Percentiles rank a stretch among this genome's conserved stretches.
Conservation (phyloP, 2,329 filamentous ascomycete species). For the Nigrospora oryzae region DNA sequence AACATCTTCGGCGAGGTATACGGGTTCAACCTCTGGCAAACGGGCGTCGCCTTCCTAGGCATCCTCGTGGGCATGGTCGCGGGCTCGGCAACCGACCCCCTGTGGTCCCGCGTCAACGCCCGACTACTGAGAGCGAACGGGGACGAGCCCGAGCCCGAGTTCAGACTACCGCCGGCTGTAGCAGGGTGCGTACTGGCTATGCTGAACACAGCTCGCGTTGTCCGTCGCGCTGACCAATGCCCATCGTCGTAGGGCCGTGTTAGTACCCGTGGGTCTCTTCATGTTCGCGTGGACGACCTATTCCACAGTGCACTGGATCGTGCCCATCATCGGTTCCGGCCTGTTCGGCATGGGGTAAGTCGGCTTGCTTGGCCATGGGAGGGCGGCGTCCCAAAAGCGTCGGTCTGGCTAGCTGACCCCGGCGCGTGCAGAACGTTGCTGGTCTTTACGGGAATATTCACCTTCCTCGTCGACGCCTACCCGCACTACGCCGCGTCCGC, state of each 20-base stretch:
- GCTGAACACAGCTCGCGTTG: background rate
- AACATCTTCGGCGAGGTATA: conserved; percentile 70
- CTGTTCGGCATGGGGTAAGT: conserved; percentile 66
- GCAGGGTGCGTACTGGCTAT: conserved; percentile 33
- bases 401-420: too few species aligned
- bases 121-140: conserved; percentile 43
- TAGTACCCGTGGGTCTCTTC: conserved; percentile 77
- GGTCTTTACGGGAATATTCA: conserved; percentile 78
- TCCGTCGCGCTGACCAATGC: background rate
- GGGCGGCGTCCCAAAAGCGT: too few species aligned
- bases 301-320: conserved; percentile 65
- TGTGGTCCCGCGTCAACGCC: conserved; percentile 56
- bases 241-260: conserved; percentile 34
- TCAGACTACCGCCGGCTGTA: conserved; percentile 69
- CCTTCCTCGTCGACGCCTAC: conserved; percentile 65
- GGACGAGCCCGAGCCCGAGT: conserved; percentile 73
- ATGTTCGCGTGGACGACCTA: conserved; percentile 85
- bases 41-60: conserved; percentile 70
- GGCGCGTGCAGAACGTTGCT: conserved; percentile 53
- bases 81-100: conserved; percentile 52
- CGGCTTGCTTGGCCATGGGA: too few species aligned
- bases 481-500: conserved; percentile 68
- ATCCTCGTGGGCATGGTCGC: conserved; percentile 60
- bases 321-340: conserved; percentile 63
- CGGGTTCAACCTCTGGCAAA: conserved; percentile 70